These are phyloP conservation scores for Pugionium dolabratum DNA, from an alignment of 345 rosid genomes.

Conservation along the genomic window DNA sequence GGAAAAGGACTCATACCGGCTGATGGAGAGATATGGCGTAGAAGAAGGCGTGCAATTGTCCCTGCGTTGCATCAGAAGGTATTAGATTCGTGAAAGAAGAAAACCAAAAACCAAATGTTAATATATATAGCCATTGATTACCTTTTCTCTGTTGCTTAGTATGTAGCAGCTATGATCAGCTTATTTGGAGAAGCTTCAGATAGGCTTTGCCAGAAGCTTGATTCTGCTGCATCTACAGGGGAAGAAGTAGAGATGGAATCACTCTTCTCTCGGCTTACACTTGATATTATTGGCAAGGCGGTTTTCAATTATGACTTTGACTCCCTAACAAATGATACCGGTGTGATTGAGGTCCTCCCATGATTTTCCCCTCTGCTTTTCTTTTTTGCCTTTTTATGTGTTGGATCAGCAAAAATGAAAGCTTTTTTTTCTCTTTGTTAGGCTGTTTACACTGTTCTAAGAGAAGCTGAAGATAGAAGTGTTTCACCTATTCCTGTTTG, in stretches of 20 bases:
- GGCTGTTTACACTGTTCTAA: slow-evolving; percentile 90
- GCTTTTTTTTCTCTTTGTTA: slow-evolving; percentile 36
- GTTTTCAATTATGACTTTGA: slow-evolving; percentile 95
- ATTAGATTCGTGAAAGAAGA: neutral
- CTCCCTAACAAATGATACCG: slow-evolving; percentile 84
- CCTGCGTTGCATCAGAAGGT: slow-evolving; percentile 97
- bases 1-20: slow-evolving; percentile 97
- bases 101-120: neutral
- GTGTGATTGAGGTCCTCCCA: slow-evolving; percentile 83
- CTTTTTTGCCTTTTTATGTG: neutral
- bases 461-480: slow-evolving; percentile 98
- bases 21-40: slow-evolving; percentile 94
- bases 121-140: slow-evolving; percentile 11
- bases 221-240: slow-evolving; percentile 69
- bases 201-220: slow-evolving; percentile 84
- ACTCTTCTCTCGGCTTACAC: slow-evolving; percentile 87
- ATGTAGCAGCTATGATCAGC: slow-evolving; percentile 88
- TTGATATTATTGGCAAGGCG: slow-evolving; percentile 93
- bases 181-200: slow-evolving; percentile 82
- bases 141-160: slow-evolving; percentile 47
- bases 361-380: neutral
- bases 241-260: slow-evolving; percentile 97
- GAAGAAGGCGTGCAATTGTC: slow-evolving; percentile 87
- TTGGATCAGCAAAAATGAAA: slow-evolving; percentile 9
- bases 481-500: slow-evolving; percentile 87